Conservation (phyloP, 495 filamentous ascomycete genomes). For the Pseudomonodictys pantanalensis region DNA sequence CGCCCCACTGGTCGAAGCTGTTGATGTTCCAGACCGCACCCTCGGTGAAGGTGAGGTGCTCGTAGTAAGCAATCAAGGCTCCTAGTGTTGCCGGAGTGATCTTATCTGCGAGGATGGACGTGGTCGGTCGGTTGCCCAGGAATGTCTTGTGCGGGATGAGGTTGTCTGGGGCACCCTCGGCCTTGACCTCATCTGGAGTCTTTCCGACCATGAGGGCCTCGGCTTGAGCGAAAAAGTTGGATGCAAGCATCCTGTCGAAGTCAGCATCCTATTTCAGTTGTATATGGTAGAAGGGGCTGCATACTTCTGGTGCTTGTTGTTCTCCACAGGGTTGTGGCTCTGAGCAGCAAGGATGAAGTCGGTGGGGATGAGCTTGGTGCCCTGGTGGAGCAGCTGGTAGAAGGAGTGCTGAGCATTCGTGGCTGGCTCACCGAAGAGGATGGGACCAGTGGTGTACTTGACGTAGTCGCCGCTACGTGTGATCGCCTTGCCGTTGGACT, state of each 20-base stretch:
- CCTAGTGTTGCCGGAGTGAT: slow-evolving; percentile 93
- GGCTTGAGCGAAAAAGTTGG: slow-evolving; percentile 96
- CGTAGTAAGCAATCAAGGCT: slow-evolving; percentile 96
- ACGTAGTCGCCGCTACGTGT: slow-evolving; percentile 86
- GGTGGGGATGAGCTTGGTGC: slow-evolving; percentile 95
- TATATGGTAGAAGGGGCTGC: slow-evolving; percentile 3
- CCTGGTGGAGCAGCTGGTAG: slow-evolving; percentile 98
- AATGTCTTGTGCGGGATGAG: slow-evolving; percentile 98
- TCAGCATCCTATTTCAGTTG: slow-evolving; percentile 6
- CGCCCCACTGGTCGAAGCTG: slow-evolving; percentile 98
- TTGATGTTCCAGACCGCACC: slow-evolving; percentile 99
- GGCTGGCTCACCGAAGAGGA: slow-evolving; percentile 96
- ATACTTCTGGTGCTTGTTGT: slow-evolving; percentile 87
- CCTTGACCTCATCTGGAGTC: slow-evolving; percentile 82
- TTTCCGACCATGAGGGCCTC: slow-evolving; percentile 99
- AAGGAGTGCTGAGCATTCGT: slow-evolving; percentile 99
- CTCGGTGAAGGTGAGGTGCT: slow-evolving; percentile 97
- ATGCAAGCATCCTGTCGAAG: slow-evolving; percentile 75
- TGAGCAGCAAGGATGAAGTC: slow-evolving; percentile 96
- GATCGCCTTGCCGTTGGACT: slow-evolving; percentile 98
- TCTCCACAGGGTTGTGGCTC: slow-evolving; percentile 91
- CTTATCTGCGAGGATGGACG: slow-evolving; percentile 86
- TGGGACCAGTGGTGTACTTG: slow-evolving; percentile 93
- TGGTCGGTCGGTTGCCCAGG: slow-evolving; percentile 95
- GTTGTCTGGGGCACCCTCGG: slow-evolving; percentile 78